Base-by-base conservation (phyloP, 2,329 filamentous ascomycete species). In the Epichloe hybrida region DNA sequence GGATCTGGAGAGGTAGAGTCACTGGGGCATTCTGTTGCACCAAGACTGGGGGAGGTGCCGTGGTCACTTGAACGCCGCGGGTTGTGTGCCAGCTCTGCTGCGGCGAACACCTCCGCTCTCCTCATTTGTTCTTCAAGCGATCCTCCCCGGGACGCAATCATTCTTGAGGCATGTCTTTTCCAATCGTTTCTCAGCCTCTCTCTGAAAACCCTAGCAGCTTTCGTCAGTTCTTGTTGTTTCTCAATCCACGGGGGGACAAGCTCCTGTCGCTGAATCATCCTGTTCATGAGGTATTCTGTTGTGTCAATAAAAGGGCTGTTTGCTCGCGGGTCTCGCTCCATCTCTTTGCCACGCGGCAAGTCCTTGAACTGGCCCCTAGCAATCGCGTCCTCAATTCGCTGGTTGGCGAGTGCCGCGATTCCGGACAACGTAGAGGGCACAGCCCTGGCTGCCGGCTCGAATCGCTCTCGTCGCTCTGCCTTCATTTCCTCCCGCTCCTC, bases 241-340 rank as follows among this genome's bases (percentile, higher is more conserved):
- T 98, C 93, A 53, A 98, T 97, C 93, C 93, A 98, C 0, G 91
- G 91, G 93, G 93, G 93, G 0, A 95, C 88, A 53, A 97, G 87
- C 20, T 95, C 90, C 66, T 98, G 93, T 52, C 86, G 84, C 69
- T 96, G 87, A 55, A 98, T 96, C 72, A 97, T 96, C 69, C 94
- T 93, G 69, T 98, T 97, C 84, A 97, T 85, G 59, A 97, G 87
- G 64, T 96, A 96, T 67, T 97, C 91, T 0, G 93, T 97, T 0
- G 91, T 97, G 62, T 97, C 88, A 52, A 97, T 80, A 61, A 95
- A 95, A 0, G 93, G 89, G 58, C 85, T 94, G 58, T 84, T 84
- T 1, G 87, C 86, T 56, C 87, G 82, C 48, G 86, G 72, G 58
- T 97, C 90, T n/a, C 84, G 72, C 64, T 90, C 80, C n/a, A 91